Conservation (phyloP, 345 rosid species). For the Populus nigra region DNA sequence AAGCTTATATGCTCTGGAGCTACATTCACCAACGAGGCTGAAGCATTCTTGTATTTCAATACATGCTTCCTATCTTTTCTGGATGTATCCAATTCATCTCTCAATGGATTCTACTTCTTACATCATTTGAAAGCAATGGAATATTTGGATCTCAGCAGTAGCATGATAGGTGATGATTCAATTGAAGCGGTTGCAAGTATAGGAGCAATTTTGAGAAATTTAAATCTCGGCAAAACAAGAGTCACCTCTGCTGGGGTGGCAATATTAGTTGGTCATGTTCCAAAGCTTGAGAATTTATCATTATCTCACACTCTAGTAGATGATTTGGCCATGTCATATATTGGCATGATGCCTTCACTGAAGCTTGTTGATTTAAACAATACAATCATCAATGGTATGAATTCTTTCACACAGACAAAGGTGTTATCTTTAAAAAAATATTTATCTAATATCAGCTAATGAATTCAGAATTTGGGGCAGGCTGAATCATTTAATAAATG, state of each 20-base stretch:
- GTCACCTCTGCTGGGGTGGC: conserved; percentile 64
- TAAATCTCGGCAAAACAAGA: conserved; percentile 65
- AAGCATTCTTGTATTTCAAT: conserved; percentile 45
- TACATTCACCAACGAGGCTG: conserved; percentile 54
- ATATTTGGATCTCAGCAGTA: conserved; percentile 69
- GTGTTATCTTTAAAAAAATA: background rate
- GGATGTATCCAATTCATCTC: conserved; percentile 63
- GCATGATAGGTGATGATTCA: conserved; percentile 64
- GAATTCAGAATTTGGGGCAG: background rate
- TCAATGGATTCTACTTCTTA: conserved; percentile 55
- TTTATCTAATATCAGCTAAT: background rate
- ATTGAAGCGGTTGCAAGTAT: conserved; percentile 47
- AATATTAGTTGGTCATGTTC: conserved; percentile 58
- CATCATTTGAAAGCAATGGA: conserved; percentile 51
- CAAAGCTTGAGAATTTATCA: conserved; percentile 58
- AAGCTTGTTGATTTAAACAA: conserved; percentile 69
- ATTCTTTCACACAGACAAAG: background rate
- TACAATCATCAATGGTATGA: conserved; percentile 64
- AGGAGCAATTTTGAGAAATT: conserved; percentile 58
- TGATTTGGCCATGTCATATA: conserved; percentile 56
- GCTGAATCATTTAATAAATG: background rate
- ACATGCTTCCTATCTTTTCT: conserved; percentile 49
- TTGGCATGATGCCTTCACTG: conserved; percentile 56
- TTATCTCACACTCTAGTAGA: conserved; percentile 56
- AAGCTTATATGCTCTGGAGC: conserved; percentile 65